Percentiles rank a stretch among this genome's conserved stretches.
Evolutionary conservation across 495 filamentous ascomycete genomes (phyloP).

Genomic region (Viridothelium virens): DNA sequence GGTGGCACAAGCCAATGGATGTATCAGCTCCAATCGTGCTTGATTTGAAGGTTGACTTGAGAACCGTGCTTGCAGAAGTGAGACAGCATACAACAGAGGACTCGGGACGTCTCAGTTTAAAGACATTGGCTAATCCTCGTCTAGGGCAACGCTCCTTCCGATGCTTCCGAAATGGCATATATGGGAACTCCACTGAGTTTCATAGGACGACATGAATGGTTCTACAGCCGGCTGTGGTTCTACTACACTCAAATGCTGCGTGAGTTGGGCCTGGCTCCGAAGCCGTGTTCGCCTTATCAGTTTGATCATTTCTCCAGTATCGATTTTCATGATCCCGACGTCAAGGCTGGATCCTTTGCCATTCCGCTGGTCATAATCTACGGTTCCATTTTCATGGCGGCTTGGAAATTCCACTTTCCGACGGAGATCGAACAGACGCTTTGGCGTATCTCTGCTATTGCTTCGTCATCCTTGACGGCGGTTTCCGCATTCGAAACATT

Average conservation of each 20-base stretch:
- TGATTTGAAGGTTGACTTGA: neutral
- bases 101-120: neutral
- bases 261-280: conserved; percentile 8
- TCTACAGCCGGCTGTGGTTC: conserved; percentile 6
- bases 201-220: conserved; percentile 21
- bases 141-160: neutral
- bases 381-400: conserved; percentile 16
- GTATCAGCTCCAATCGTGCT: conserved; percentile 19
- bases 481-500: neutral
- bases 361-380: conserved; percentile 1
- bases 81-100: neutral
- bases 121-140: neutral
- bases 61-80: neutral
- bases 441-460: conserved; percentile 13
- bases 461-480: neutral
- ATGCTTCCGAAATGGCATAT: conserved; percentile 21
- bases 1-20: conserved; percentile 31
- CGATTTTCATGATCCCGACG: neutral
- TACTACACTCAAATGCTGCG: conserved; percentile 18
- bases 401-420: conserved; percentile 24
- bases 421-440: conserved; percentile 16
- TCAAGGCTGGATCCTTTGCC: neutral
- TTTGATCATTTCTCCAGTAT: neutral
- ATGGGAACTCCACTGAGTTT: conserved; percentile 31
- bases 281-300: neutral